phyloP scores from a whole-genome alignment of 495 filamentous ascomycete species.

The Lentithecium fluviatile region DNA sequence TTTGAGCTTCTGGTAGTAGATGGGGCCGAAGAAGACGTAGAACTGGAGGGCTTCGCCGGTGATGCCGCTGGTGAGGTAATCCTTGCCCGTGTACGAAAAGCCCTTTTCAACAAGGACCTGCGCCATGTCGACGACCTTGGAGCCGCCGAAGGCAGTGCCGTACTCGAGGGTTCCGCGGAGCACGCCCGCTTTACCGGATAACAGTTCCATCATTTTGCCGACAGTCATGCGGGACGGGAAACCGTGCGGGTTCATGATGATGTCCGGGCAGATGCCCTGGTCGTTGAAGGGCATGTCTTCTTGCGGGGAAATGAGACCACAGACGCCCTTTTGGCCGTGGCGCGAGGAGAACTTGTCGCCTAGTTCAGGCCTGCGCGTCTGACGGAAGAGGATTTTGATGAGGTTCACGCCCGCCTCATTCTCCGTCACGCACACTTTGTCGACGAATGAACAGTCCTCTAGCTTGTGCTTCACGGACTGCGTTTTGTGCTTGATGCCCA shows the following conservation, averaged over 20 bases:
- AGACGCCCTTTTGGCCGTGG: conserved; percentile 64
- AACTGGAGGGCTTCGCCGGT: conserved; percentile 90
- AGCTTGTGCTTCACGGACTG: conserved; percentile 78
- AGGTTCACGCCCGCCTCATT: conserved; percentile 44
- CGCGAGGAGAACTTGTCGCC: conserved; percentile 55
- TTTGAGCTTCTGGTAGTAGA: conserved; percentile 99
- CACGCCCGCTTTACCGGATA: conserved; percentile 91
- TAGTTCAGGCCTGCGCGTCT: conserved; percentile 89
- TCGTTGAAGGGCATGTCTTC: conserved; percentile 97
- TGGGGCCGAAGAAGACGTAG: conserved; percentile 97
- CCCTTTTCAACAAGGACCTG: conserved; percentile 78
- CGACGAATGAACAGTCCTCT: conserved; percentile 80
- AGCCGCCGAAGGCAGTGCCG: conserved; percentile 93
- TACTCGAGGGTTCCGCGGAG: conserved; percentile 78
- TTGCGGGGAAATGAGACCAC: conserved; percentile 91
- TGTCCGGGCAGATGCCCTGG: conserved; percentile 83
- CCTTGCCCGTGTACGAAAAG: conserved; percentile 94
- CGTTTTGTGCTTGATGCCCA: conserved; percentile 54
- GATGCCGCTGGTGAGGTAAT: conserved; percentile 92
- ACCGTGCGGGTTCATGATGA: conserved; percentile 99
- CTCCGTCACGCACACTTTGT: conserved; percentile 71
- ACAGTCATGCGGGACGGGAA: conserved; percentile 99
- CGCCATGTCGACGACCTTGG: conserved; percentile 87
- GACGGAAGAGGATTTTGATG: conserved; percentile 87
- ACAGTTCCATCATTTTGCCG: conserved; percentile 93